These are phyloP conservation scores for Castanea sativa DNA, from an alignment of 306 rosid species.

Conservation along the genomic window DNA sequence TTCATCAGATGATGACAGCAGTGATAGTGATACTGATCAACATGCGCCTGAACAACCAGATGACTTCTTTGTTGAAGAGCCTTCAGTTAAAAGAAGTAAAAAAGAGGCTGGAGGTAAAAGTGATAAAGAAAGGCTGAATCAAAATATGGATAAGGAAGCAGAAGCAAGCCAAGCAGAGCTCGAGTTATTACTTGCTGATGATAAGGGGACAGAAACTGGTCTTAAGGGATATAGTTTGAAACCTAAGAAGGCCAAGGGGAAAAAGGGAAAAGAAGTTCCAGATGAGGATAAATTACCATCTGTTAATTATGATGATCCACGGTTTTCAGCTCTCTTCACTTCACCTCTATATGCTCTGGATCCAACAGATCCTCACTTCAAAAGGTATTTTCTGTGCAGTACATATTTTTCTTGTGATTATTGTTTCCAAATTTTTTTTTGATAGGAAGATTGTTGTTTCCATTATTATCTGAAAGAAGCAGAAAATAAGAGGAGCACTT, in stretches of 20 bases:
- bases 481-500: neutral
- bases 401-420: neutral
- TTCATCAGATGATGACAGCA: conserved; percentile 65
- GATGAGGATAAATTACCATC: conserved; percentile 71
- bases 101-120: conserved; percentile 39
- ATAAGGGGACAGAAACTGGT: conserved; percentile 48
- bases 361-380: conserved; percentile 88
- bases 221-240: conserved; percentile 74
- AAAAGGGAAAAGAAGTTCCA: conserved; percentile 49
- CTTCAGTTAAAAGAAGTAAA: conserved; percentile 45
- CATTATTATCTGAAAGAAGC: neutral
- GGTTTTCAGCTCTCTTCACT: conserved; percentile 62
- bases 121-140: conserved; percentile 28
- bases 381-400: conserved; percentile 55
- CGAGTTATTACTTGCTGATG: conserved; percentile 92
- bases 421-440: neutral
- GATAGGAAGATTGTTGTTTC: neutral
- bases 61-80: conserved; percentile 80
- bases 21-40: conserved; percentile 59
- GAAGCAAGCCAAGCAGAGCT: conserved; percentile 79
- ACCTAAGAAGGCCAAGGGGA: conserved; percentile 56
- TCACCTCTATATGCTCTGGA: conserved; percentile 64
- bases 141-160: conserved; percentile 36
- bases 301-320: conserved; percentile 61
- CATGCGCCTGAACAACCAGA: conserved; percentile 56